These are phyloP conservation scores for Geosmithia flava DNA, from an alignment of 2,329 filamentous ascomycete species.

Conservation along the genomic window DNA sequence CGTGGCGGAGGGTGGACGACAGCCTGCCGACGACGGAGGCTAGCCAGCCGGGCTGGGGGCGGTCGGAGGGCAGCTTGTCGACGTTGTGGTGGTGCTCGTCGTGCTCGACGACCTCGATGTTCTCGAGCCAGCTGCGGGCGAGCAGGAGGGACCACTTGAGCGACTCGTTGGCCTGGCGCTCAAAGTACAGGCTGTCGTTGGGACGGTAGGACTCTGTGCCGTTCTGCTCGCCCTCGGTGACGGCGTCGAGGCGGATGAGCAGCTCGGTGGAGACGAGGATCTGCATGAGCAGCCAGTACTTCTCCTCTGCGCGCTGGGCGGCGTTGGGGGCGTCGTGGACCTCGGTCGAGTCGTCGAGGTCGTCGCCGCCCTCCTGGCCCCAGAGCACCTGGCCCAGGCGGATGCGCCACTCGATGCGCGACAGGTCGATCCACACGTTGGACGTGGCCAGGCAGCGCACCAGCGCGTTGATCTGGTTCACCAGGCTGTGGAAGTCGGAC, in stretches of 20 bases:
- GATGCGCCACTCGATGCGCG: conserved; percentile 63
- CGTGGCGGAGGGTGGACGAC: conserved; percentile 19
- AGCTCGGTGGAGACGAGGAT: conserved; percentile 53
- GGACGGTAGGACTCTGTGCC: conserved; percentile 37
- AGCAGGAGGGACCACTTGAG: conserved; percentile 57
- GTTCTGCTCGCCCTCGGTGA: conserved; percentile 47
- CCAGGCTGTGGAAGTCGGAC: conserved; percentile 47
- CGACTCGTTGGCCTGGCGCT: conserved; percentile 46
- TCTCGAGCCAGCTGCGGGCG: conserved; percentile 55
- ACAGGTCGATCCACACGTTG: conserved; percentile 65
- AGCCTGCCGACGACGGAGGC: conserved; percentile 44
- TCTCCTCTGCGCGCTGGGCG: conserved; percentile 45
- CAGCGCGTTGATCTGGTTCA: conserved; percentile 58
- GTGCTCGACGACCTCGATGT: conserved; percentile 44
- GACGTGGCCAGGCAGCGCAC: conserved; percentile 51
- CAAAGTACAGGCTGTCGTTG: conserved; percentile 47
- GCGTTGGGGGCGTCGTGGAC: conserved; percentile 33
- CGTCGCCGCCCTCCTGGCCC: conserved; percentile 36
- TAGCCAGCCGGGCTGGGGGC: conserved; percentile 32
- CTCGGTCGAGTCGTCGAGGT: conserved; percentile 33
- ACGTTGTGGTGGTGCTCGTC: conserved; percentile 10
- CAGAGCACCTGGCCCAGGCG: conserved; percentile 61
- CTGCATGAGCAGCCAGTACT: conserved; percentile 56
- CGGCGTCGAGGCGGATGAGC: conserved; percentile 49
- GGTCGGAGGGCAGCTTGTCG: neutral